These are phyloP conservation scores for Amauroascus verrucosus DNA, from an alignment of 2,329 filamentous ascomycete species.

Conservation along the genomic window DNA sequence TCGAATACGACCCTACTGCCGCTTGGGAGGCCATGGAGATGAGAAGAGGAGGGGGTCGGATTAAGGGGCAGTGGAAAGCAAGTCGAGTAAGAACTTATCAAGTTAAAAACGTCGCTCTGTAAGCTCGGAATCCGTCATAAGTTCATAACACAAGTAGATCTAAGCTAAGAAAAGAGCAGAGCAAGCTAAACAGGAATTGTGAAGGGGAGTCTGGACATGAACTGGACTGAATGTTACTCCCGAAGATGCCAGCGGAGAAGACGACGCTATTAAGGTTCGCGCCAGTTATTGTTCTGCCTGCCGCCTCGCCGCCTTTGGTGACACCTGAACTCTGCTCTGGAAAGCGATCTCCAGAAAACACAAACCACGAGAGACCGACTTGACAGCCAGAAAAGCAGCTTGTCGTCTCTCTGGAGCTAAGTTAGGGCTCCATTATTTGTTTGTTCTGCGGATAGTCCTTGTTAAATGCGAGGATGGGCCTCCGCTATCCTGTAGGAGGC, in stretches of 20 bases:
- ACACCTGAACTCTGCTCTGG: neutral
- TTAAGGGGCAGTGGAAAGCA: conserved; percentile 5
- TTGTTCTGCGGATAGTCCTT: neutral
- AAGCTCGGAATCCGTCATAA: conserved; percentile 2
- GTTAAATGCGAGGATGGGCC: conserved; percentile 49
- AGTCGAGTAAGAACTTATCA: neutral
- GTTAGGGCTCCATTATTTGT: neutral
- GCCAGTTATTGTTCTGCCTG: neutral
- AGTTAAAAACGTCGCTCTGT: neutral
- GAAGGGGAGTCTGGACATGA: neutral
- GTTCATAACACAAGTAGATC: conserved; percentile 5
- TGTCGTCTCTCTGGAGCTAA: neutral
- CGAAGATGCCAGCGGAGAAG: neutral
- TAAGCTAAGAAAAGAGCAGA: neutral
- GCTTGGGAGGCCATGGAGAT: conserved; percentile 64
- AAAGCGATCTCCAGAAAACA: neutral
- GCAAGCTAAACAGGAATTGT: neutral
- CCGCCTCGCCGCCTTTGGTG: neutral
- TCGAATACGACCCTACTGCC: conserved; percentile 79
- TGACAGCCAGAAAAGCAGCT: neutral
- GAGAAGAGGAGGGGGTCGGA: conserved; percentile 3
- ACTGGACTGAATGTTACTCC: neutral
- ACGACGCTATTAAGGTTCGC: too few relatives aligned
- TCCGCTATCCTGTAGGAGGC: conserved; percentile 60
- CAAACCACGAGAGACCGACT: neutral